Conservation (phyloP, 192 early-diverging fungal species). For the Entomortierella lignicola region DNA sequence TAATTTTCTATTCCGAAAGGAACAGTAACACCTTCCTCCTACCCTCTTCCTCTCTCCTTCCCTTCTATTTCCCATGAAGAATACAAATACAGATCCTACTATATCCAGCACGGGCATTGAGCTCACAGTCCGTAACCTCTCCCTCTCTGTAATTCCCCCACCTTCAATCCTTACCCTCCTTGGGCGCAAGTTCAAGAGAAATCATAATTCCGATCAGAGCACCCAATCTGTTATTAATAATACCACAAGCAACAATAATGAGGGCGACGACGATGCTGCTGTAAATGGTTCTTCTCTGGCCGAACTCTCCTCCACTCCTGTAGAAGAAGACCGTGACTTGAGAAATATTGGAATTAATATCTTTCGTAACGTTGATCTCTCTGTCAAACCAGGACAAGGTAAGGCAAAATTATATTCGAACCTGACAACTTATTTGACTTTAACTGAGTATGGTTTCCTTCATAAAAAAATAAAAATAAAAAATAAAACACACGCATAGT, state of each 20-base stretch:
- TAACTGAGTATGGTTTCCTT: too few species aligned
- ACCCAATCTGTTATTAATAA: not conserved
- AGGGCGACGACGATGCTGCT: not conserved
- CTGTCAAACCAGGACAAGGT: conserved; percentile 54
- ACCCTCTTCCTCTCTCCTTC: not conserved
- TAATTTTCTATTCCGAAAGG: too few species aligned
- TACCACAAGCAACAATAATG: not conserved
- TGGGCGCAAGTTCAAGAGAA: conserved; percentile 20
- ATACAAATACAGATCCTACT: not conserved
- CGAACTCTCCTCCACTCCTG: not conserved
- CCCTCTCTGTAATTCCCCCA: conserved; percentile 49
- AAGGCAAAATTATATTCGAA: too few species aligned
- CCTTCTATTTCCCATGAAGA: not conserved
- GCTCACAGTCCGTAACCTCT: conserved; percentile 41
- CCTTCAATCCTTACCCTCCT: conserved; percentile 36
- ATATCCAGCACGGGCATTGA: conserved; percentile 20
- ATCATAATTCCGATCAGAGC: conserved; percentile 13
- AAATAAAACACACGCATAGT: conserved; percentile 31
- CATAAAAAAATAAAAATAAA: too few species aligned
- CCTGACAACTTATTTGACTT: too few species aligned
- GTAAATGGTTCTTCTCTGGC: not conserved
- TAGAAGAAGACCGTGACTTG: conserved; percentile 30
- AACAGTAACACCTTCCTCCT: not conserved
- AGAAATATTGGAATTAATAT: conserved; percentile 44
- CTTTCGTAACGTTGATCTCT: conserved; percentile 43